phyloP scores from a whole-genome alignment of 805 yeast species.

The Candida railenensis region DNA sequence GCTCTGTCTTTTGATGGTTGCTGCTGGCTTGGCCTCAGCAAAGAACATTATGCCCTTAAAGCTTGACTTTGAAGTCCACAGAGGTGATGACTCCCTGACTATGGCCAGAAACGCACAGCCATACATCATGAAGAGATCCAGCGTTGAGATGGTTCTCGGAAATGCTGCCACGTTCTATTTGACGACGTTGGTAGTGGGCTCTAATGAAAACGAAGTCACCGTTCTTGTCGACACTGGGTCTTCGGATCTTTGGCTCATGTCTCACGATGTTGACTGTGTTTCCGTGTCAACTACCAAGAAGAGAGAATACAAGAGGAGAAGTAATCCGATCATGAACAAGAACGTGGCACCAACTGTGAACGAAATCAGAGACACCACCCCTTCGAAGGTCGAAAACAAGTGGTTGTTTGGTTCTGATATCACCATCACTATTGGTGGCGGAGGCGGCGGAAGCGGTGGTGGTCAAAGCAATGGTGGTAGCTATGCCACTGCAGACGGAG shows the following conservation, averaged over 20 bases:
- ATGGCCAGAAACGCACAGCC: constrained; percentile 13
- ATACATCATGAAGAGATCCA: constrained; percentile 6
- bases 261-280: constrained; percentile 25
- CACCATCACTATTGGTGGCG: not conserved
- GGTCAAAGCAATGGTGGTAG: constrained; percentile 1
- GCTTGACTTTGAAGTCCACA: constrained; percentile 18
- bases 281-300: not conserved
- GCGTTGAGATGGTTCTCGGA: constrained; percentile 15
- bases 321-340: constrained; percentile 1
- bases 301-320: not conserved
- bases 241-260: constrained; percentile 43
- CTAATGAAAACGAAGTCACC: constrained; percentile 22
- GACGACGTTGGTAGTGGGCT: constrained; percentile 28
- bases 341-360: not conserved
- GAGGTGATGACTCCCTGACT: constrained; percentile 10
- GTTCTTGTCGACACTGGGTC: constrained; percentile 44
- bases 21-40: constrained; percentile 7
- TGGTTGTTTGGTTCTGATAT: not conserved
- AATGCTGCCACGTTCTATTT: constrained; percentile 31
- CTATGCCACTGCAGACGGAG: constrained; percentile 1
- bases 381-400: not conserved
- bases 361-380: not conserved
- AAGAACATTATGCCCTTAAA: constrained; percentile 6
- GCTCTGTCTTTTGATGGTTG: not conserved
- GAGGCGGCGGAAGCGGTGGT: constrained; percentile 2